phyloP scores from a whole-genome alignment of 805 yeast species.

The Schwanniomyces occidentalis region DNA sequence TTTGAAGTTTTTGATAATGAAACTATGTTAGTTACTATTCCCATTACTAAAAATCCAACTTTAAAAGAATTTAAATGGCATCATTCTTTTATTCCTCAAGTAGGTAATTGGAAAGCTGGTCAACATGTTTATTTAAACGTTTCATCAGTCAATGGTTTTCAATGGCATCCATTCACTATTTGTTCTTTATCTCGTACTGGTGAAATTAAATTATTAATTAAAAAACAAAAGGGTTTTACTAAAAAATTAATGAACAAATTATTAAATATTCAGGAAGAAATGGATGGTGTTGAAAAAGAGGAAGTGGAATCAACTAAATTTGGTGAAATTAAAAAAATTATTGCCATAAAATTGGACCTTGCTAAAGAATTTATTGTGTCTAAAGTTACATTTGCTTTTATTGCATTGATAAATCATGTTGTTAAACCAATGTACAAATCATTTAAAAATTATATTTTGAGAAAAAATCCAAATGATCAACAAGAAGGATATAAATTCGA shows the following conservation, averaged over 20 bases:
- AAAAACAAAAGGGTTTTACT: slow-evolving; percentile 46
- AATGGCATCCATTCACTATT: slow-evolving; percentile 51
- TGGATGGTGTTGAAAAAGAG: too few species aligned
- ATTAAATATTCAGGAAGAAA: slow-evolving; percentile 14
- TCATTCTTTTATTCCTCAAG: slow-evolving; percentile 30
- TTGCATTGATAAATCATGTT: too few species aligned
- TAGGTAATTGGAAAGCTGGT: slow-evolving; percentile 48
- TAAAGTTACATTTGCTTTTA: not conserved
- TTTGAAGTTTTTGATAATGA: slow-evolving; percentile 43
- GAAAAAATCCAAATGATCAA: too few species aligned
- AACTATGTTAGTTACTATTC: slow-evolving; percentile 40
- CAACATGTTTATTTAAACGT: slow-evolving; percentile 48
- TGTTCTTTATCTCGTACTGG: slow-evolving; percentile 38
- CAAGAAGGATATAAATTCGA: slow-evolving; percentile 2
- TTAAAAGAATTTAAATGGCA: slow-evolving; percentile 25
- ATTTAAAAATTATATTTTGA: too few species aligned
- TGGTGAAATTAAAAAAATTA: too few species aligned
- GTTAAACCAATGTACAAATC: too few species aligned
- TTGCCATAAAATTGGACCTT: too few species aligned
- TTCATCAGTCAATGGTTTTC: slow-evolving; percentile 34
- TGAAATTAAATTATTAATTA: slow-evolving; percentile 41
- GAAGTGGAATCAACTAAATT: too few species aligned
- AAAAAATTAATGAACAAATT: slow-evolving; percentile 31
- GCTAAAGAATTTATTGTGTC: too few species aligned
- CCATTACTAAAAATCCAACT: slow-evolving; percentile 14